phyloP scores from a whole-genome alignment of 2,329 filamentous ascomycete species.

The Thielaviopsis populi region DNA sequence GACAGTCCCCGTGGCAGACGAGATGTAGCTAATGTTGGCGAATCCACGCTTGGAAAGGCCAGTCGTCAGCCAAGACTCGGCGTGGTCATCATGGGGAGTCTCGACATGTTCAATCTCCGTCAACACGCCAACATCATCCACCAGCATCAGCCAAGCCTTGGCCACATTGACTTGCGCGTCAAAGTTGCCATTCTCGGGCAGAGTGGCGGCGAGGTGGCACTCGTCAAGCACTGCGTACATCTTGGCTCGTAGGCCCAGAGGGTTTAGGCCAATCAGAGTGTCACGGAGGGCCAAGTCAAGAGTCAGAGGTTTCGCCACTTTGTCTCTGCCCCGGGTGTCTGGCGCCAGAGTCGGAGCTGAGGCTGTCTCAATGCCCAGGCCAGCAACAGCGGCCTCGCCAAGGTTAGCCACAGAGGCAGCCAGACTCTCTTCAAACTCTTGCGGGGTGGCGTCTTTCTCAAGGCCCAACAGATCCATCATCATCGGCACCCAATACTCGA shows the following conservation, averaged over 20 bases:
- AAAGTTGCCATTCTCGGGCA: conserved; percentile 51
- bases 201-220: conserved; percentile 50
- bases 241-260: conserved; percentile 59
- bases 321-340: conserved; percentile 17
- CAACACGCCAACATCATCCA: conserved; percentile 46
- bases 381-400: conserved; percentile 45
- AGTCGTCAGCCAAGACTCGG: conserved; percentile 33
- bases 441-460: conserved; percentile 47
- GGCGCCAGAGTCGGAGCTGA: conserved; percentile 10
- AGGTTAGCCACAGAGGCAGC: conserved; percentile 68
- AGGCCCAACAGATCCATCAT: conserved; percentile 66
- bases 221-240: conserved; percentile 66
- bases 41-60: conserved; percentile 51
- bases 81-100: conserved; percentile 3
- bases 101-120: conserved; percentile 22
- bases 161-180: conserved; percentile 52
- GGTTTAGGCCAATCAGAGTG: conserved; percentile 73
- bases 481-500: conserved; percentile 82
- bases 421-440: conserved; percentile 61
- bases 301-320: conserved; percentile 39
- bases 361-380: conserved; percentile 19
- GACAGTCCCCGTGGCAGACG: conserved; percentile 57
- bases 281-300: conserved; percentile 66
- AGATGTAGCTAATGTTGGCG: conserved; percentile 76
- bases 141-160: conserved; percentile 69